Base-by-base conservation (phyloP, 129 eudicot species). In the Sambucus nigra region DNA sequence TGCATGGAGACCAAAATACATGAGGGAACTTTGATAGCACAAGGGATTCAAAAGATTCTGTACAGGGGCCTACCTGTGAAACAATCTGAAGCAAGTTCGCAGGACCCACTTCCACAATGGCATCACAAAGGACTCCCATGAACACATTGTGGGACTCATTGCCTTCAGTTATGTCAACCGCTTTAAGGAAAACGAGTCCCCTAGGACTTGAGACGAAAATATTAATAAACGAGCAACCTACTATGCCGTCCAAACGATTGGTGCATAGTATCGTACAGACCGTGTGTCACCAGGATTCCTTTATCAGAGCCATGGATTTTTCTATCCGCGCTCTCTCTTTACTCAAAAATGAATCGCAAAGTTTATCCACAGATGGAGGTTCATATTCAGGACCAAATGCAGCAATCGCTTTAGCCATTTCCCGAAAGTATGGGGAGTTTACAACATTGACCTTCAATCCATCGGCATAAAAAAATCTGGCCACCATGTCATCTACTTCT, bases 381-480 rank as follows among this genome's bases (percentile, higher is more conserved):
- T 51, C 69, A 51, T 63, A 63, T n/a, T 40, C 60, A 0, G 51
- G 69, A 41, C 69, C 60, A 38, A 52, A 63, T 33, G 69, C 51
- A 7, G 69, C 44, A 5, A 51, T 14, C 5, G 69, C 69, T 51
- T 23, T 63, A 54, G 45, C 23, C 60, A 63, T 63, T 41, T 63
- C 69, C n/a, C 9, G 16, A 27, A 63, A 63, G 18, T 51, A 51
- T 2, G 60, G 51, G 15, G 69, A 63, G 25, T 35, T 21, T 0
- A 63, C 69, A 22, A 26, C 32, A 27, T 16, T 39, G 38, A 63
- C 17, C 45, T 63, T 39, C 40, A 62, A 39, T 5, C 60, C 60
- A 24, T 63, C 60, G 8, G 60, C 69, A 25, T 38, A 63, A 35
- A 63, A 63, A 25, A 63, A 63, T 52, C 52, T 51, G 38, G 69